Base-by-base conservation (phyloP, 257 asterid species). In the Fraxinus anomala region DNA sequence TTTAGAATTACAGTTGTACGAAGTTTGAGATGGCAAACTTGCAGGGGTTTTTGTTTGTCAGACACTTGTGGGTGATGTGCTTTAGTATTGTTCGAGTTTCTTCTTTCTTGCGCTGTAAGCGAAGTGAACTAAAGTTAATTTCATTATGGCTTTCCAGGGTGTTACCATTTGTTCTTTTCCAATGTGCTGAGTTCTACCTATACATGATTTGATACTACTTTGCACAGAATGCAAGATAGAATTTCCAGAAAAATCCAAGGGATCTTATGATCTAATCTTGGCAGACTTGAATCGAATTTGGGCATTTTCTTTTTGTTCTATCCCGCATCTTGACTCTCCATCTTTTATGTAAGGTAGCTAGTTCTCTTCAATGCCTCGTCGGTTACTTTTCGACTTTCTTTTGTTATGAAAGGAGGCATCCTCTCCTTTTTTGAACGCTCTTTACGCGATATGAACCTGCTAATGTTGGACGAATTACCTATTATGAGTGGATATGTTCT, bases 1-100 rank as follows among this genome's bases (percentile, higher is more conserved):
- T 67, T 14, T n/a, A 68, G 75, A 68, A 77, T 26, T 67, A 40
- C 68, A 66, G 83, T 71, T 74, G 87, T 68, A 74, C 66, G 54
- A 39, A 24, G 69, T 24, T 63, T 63, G 34, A 63, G 16, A 26
- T 80, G 76, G 13, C 37, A 17, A 71, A 4, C 24, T 44, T 68
- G n/a, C 8, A 6, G 28, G 23, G 12, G 36, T 30, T 68, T 77
- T n/a, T 49, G 10, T 16, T 49, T 54, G 9, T 49, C 10, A 1
- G 14, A 54, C 26, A 6, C 24, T 5, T 54, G 0, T 54, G 65
- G 24, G 0, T 54, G 11, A 10, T 63, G 16, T 23, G 17, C 33
- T 63, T 63, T 9, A 21, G 31, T 23, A 56, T 56, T n/a, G 30
- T 13, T 24, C 17, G 28, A n/a, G 34, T 63, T 63, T 61, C 1